These are phyloP conservation scores for Aspergillus aculeatus DNA, from an alignment of 2,329 filamentous ascomycete genomes.

Conservation along the genomic window DNA sequence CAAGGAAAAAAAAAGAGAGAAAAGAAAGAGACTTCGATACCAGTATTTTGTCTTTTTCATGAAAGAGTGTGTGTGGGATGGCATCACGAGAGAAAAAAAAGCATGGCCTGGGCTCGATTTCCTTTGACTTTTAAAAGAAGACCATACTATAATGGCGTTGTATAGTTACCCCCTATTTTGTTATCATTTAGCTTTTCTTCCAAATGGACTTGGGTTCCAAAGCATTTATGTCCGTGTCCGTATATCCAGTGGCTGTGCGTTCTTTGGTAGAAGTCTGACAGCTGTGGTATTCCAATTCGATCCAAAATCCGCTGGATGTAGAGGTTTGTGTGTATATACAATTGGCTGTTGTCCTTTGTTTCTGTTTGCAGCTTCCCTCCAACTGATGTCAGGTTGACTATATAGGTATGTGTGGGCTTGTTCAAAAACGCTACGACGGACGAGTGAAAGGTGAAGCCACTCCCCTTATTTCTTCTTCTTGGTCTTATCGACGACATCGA, in stretches of 20 bases:
- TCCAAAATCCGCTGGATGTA: too few relatives aligned
- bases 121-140: constrained; percentile 8
- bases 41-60: constrained; percentile 20
- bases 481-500: constrained; percentile 66
- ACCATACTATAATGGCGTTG: constrained; percentile 13
- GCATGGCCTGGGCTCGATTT: constrained; percentile 9
- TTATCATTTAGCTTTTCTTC: constrained; percentile 5
- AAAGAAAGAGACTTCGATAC: constrained; percentile 1
- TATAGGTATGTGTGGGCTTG: too few relatives aligned
- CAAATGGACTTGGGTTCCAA: background rate
- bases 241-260: too few relatives aligned
- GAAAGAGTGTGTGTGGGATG: background rate
- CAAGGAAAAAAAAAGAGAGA: background rate
- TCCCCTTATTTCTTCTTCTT: constrained; percentile 57
- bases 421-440: too few relatives aligned
- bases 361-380: too few relatives aligned
- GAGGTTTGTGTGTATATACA: too few relatives aligned
- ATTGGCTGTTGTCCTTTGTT: too few relatives aligned
- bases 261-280: too few relatives aligned
- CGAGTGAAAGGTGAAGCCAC: too few relatives aligned
- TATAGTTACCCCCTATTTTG: constrained; percentile 8
- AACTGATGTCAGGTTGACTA: too few relatives aligned
- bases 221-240: too few relatives aligned
- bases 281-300: too few relatives aligned
- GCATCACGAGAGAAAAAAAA: constrained; percentile 11